Conservation (phyloP, 148 eudicot genomes). For the Amaranthus cruentus region DNA sequence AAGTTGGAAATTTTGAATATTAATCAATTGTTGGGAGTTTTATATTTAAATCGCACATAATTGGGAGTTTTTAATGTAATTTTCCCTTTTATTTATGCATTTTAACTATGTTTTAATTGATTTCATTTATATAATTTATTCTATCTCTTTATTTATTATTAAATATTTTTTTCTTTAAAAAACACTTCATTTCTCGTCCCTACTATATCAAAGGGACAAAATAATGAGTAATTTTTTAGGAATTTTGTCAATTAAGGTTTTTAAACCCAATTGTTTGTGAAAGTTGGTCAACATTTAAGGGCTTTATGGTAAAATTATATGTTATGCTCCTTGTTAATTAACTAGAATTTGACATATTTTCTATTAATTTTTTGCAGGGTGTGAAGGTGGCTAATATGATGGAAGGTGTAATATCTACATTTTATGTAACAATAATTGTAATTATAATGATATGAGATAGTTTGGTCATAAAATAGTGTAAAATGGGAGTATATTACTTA, state of each 20-base stretch:
- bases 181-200: no score
- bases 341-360: no score
- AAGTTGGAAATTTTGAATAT: no score
- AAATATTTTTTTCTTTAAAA: no score
- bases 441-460: slow-evolving; percentile 13
- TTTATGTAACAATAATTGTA: slow-evolving; percentile 34
- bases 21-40: no score
- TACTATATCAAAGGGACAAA: neutral
- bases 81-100: no score
- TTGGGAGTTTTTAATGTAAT: no score
- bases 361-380: slow-evolving; percentile 22
- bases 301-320: neutral
- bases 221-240: neutral
- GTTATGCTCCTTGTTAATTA: neutral
- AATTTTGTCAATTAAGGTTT: neutral
- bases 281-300: neutral
- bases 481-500: slow-evolving; percentile 13
- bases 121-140: no score
- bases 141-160: no score
- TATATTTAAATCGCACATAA: no score
- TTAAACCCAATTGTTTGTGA: neutral
- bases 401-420: slow-evolving; percentile 33
- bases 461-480: slow-evolving; percentile 1
- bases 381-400: slow-evolving; percentile 45
- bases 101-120: no score